Conservation (phyloP, 257 asterid species). For the Solanum ossicruentum region DNA sequence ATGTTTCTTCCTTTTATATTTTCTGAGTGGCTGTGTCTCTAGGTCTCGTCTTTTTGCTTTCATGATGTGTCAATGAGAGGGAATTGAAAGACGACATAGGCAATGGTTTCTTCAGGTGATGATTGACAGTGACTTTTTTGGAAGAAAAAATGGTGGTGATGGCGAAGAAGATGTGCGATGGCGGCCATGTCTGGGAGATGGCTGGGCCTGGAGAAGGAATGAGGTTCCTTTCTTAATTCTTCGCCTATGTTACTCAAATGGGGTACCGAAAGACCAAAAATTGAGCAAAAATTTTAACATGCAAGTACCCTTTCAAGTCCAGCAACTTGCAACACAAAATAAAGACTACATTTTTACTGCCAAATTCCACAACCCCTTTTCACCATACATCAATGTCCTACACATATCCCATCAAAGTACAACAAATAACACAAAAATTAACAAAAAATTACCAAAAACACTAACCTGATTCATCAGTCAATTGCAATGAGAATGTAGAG, state of each 20-base stretch:
- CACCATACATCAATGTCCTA: background rate
- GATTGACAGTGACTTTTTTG: too few species aligned
- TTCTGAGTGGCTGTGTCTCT: too few species aligned
- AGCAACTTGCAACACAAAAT: background rate
- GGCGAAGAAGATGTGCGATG: too few species aligned
- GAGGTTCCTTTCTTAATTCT: background rate
- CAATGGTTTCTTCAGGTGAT: too few species aligned
- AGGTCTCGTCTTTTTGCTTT: too few species aligned
- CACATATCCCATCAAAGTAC: background rate
- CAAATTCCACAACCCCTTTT: background rate
- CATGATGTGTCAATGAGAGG: too few species aligned
- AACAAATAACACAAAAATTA: background rate
- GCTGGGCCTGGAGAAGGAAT: too few species aligned
- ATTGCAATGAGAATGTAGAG: background rate
- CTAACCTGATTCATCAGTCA: background rate
- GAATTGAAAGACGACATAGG: too few species aligned
- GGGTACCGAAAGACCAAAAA: background rate
- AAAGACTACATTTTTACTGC: background rate
- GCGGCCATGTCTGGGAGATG: too few species aligned
- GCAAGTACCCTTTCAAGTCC: background rate
- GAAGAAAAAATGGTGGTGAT: too few species aligned
- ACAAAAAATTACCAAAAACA: background rate
- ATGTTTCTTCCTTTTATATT: too few species aligned
- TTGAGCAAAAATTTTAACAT: background rate
- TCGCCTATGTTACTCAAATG: background rate